A percentile compares a stretch with the other conserved stretches of the same genome.
phyloP scores from a whole-genome alignment of 176 grass and related monocot genomes.

The Eremochloa ophiuroides region DNA sequence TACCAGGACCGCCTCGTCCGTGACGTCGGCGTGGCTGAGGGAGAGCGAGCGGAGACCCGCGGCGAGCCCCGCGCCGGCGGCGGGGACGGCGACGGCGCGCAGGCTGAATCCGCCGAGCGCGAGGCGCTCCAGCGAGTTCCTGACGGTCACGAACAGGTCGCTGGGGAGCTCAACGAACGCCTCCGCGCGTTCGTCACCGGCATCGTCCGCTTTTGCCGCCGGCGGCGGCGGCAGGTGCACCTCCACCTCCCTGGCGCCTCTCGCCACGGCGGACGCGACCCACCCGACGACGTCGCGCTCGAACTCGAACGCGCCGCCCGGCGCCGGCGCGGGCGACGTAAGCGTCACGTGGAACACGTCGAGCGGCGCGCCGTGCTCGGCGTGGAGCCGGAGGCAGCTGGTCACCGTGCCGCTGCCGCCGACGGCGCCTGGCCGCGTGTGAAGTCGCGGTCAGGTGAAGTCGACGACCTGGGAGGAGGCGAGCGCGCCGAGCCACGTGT shows the following conservation, averaged over 20 bases:
- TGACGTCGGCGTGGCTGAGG: slow-evolving; percentile 32
- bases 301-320: neutral
- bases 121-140: slow-evolving; percentile 31
- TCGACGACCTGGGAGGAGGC: slow-evolving; percentile 33
- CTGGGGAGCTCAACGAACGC: slow-evolving; percentile 8
- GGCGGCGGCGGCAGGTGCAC: slow-evolving; percentile 27
- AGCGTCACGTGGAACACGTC: slow-evolving; percentile 31
- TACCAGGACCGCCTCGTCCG: slow-evolving; percentile 20
- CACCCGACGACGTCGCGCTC: slow-evolving; percentile 22
- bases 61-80: neutral
- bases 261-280: slow-evolving; percentile 31
- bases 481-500: slow-evolving; percentile 30
- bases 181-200: neutral
- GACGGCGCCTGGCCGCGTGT: slow-evolving; percentile 27
- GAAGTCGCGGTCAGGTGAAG: slow-evolving; percentile 42
- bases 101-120: slow-evolving; percentile 36
- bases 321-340: neutral
- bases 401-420: slow-evolving; percentile 19
- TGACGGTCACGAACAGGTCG: slow-evolving; percentile 14
- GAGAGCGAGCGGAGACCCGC: slow-evolving; percentile 30
- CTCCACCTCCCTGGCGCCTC: slow-evolving; percentile 41
- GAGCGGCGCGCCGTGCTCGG: slow-evolving; percentile 13
- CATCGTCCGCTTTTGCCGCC: too few species aligned
- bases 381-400: slow-evolving; percentile 41
- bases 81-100: neutral